Evolutionary conservation across 2,329 filamentous ascomycete genomes (phyloP).

Genomic region (Endoconidiophora laricicola): DNA sequence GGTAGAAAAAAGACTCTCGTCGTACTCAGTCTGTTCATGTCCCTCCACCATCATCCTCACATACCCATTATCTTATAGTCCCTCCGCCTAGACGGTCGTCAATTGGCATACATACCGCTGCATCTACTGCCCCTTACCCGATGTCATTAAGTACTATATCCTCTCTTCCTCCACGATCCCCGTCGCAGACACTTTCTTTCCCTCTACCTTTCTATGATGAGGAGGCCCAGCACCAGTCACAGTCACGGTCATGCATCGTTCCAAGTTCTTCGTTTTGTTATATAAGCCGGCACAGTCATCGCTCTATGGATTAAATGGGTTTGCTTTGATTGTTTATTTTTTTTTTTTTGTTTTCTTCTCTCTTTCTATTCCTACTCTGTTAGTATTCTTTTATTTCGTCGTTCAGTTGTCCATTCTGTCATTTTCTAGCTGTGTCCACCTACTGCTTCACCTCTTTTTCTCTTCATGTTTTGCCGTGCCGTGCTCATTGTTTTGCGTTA

Average conservation of each 20-base stretch:
- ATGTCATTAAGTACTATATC: neutral
- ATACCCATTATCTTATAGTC: too few species aligned
- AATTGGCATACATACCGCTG: too few species aligned
- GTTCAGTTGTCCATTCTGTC: neutral
- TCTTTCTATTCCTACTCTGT: conserved; percentile 2
- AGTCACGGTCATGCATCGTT: conserved; percentile 3
- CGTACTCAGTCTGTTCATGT: conserved; percentile 9
- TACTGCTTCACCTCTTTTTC: conserved; percentile 3
- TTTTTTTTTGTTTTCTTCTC: conserved; percentile 7
- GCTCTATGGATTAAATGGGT: neutral
- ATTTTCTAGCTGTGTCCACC: conserved; percentile 3
- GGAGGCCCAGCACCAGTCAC: neutral
- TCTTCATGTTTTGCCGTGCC: conserved; percentile 1
- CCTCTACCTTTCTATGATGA: neutral
- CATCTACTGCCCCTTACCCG: too few species aligned
- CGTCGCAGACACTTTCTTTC: neutral
- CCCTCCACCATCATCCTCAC: neutral
- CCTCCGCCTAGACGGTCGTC: too few species aligned
- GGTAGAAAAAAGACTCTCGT: conserved; percentile 11
- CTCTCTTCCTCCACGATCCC: neutral
- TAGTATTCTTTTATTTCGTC: neutral
- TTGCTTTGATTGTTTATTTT: neutral
- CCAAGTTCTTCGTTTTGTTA: conserved; percentile 10
- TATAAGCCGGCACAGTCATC: conserved; percentile 9
- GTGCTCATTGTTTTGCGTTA: conserved; percentile 5